These are phyloP conservation scores for Suillus placidus DNA, from an alignment of 768 basidiomycete species.

Conservation along the genomic window DNA sequence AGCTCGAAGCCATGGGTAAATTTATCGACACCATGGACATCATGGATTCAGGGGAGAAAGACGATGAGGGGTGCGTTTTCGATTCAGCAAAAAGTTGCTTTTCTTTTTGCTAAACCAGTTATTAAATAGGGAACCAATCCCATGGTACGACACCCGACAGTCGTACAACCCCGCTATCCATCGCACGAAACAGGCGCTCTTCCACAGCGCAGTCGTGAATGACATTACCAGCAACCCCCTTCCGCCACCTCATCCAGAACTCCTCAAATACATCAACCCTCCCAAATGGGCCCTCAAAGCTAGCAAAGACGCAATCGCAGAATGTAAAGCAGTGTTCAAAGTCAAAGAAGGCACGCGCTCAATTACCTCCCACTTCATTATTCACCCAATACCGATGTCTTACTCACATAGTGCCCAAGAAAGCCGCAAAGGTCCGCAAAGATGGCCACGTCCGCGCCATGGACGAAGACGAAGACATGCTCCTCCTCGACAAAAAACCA, in stretches of 20 bases:
- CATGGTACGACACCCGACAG: slow-evolving; percentile 78
- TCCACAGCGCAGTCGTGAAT: slow-evolving; percentile 79
- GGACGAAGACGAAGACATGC: slow-evolving; percentile 62
- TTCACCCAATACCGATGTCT: not conserved
- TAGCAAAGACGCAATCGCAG: slow-evolving; percentile 55
- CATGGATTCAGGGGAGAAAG: slow-evolving; percentile 70
- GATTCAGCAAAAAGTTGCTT: not conserved
- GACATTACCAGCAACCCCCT: slow-evolving; percentile 77
- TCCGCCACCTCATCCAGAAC: slow-evolving; percentile 83
- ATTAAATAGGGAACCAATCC: slow-evolving; percentile 50
- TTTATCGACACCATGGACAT: slow-evolving; percentile 92
- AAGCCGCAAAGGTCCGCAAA: slow-evolving; percentile 54
- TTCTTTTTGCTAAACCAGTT: slow-evolving; percentile 6
- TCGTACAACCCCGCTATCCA: slow-evolving; percentile 93
- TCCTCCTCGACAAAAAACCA: slow-evolving; percentile 52
- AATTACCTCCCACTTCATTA: not conserved
- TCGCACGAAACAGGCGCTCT: slow-evolving; percentile 89
- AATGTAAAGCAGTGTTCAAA: slow-evolving; percentile 68
- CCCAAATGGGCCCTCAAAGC: slow-evolving; percentile 70
- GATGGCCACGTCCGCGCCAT: slow-evolving; percentile 63
- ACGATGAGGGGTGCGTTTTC: slow-evolving; percentile 67
- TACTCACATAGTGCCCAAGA: slow-evolving; percentile 59
- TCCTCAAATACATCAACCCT: slow-evolving; percentile 82
- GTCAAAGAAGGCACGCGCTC: slow-evolving; percentile 68
- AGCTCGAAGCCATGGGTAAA: slow-evolving; percentile 79